These are phyloP conservation scores for Daldinia sp. DNA, from an alignment of 2,329 filamentous ascomycete species.

Conservation along the genomic window DNA sequence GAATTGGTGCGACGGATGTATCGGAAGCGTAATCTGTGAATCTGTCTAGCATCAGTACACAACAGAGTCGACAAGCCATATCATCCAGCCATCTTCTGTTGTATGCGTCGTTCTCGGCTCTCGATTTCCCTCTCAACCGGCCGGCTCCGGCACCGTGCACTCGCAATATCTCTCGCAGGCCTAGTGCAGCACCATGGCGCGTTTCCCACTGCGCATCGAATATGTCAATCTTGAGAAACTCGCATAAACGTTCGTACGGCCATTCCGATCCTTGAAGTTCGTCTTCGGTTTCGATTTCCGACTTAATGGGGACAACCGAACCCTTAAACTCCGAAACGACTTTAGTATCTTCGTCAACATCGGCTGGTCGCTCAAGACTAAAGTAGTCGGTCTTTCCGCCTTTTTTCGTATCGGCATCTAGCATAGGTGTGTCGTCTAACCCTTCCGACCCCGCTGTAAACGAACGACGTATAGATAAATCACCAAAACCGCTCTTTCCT, in stretches of 20 bases:
- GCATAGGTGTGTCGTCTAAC: conserved; percentile 65
- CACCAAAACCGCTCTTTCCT: conserved; percentile 88
- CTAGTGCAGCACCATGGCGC: conserved; percentile 95
- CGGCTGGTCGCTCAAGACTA: conserved; percentile 79
- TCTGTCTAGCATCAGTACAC: conserved; percentile 94
- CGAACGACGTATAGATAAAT: conserved; percentile 75
- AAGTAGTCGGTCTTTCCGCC: conserved; percentile 85
- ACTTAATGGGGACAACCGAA: conserved; percentile 79
- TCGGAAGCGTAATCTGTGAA: conserved; percentile 99
- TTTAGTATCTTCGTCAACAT: conserved; percentile 88
- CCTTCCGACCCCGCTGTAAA: conserved; percentile 69
- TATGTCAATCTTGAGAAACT: conserved; percentile 91
- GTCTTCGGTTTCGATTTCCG: conserved; percentile 80
- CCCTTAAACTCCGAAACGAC: conserved; percentile 97
- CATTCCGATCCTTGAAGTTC: conserved; percentile 83
- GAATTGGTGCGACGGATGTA: conserved; percentile 93
- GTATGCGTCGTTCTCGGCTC: conserved; percentile 76
- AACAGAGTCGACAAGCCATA: conserved; percentile 91
- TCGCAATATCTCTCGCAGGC: conserved; percentile 86
- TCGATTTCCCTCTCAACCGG: conserved; percentile 73
- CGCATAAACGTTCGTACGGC: conserved; percentile 93
- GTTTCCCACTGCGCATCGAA: conserved; percentile 97
- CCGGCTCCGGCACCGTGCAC: conserved; percentile 93
- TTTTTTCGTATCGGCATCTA: conserved; percentile 62
- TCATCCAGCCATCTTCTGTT: conserved; percentile 93